Percentiles rank a stretch among this genome's conserved stretches.
phyloP scores from a whole-genome alignment of 345 rosid genomes.

The Nephelium lappaceum region DNA sequence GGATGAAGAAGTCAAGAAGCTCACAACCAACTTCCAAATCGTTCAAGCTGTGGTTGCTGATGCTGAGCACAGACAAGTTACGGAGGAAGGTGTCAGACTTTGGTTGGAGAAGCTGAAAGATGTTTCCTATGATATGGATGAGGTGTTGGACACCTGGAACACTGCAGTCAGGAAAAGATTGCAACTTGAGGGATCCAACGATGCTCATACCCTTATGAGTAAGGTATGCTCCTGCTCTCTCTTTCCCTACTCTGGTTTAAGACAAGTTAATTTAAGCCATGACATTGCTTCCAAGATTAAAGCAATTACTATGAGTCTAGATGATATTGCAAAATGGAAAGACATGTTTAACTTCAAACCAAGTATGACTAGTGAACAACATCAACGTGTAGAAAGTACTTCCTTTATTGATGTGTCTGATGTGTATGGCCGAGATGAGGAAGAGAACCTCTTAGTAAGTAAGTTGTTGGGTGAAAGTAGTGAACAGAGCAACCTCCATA shows the following conservation, averaged over 20 bases:
- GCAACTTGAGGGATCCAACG: not conserved
- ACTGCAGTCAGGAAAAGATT: too few relatives aligned
- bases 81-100: not conserved
- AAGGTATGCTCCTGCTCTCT: slow-evolving; percentile 1
- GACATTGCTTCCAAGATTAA: not conserved
- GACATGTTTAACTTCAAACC: not conserved
- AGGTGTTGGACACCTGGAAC: too few relatives aligned
- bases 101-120: too few relatives aligned
- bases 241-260: not conserved
- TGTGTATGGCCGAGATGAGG: not conserved
- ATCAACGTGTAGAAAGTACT: not conserved
- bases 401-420: not conserved
- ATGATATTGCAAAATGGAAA: not conserved
- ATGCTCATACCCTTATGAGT: not conserved
- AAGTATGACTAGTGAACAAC: too few relatives aligned
- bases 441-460: not conserved
- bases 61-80: not conserved
- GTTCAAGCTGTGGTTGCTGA: not conserved
- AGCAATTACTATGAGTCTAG: not conserved
- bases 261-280: not conserved
- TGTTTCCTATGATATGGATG: too few relatives aligned
- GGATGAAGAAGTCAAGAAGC: not conserved
- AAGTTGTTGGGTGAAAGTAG: not conserved
- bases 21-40: not conserved
- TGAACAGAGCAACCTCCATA: not conserved